Percentiles rank a stretch among this genome's conserved stretches.
phyloP scores from a whole-genome alignment of 768 basidiomycete genomes.

The Agaricus sinodeliciosus region DNA sequence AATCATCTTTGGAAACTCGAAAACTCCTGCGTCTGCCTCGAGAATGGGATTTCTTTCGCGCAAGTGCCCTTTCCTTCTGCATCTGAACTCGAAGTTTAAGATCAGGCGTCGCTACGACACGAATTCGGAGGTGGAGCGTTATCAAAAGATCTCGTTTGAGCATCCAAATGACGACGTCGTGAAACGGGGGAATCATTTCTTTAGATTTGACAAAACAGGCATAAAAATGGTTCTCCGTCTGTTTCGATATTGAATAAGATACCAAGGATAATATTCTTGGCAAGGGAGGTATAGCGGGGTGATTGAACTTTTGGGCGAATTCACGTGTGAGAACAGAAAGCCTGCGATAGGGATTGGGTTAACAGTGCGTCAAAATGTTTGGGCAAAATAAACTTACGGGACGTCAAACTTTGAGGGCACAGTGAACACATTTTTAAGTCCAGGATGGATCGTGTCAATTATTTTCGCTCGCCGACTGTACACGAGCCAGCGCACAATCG shows the following conservation, averaged over 20 bases:
- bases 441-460: slow-evolving; percentile 75
- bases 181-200: slow-evolving; percentile 62
- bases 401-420: slow-evolving; percentile 58
- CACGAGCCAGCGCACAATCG: slow-evolving; percentile 89
- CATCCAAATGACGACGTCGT: slow-evolving; percentile 87
- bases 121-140: slow-evolving; percentile 79
- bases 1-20: slow-evolving; percentile 13
- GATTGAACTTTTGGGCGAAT: slow-evolving; percentile 57
- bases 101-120: slow-evolving; percentile 71
- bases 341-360: slow-evolving; percentile 21
- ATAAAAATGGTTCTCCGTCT: slow-evolving; percentile 70
- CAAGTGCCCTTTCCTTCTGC: slow-evolving; percentile 31
- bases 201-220: slow-evolving; percentile 68
- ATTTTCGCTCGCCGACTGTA: slow-evolving; percentile 86
- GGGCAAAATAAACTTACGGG: slow-evolving; percentile 40
- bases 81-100: slow-evolving; percentile 67
- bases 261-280: slow-evolving; percentile 70
- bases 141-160: slow-evolving; percentile 80
- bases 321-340: slow-evolving; percentile 47
- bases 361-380: neutral
- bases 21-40: slow-evolving; percentile 15
- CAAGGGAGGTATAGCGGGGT: slow-evolving; percentile 58
- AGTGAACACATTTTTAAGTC: slow-evolving; percentile 77
- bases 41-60: slow-evolving; percentile 17
- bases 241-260: slow-evolving; percentile 59